Base-by-base conservation (phyloP, 495 filamentous ascomycete species). In the Pyrenopolyporus hunteri region DNA sequence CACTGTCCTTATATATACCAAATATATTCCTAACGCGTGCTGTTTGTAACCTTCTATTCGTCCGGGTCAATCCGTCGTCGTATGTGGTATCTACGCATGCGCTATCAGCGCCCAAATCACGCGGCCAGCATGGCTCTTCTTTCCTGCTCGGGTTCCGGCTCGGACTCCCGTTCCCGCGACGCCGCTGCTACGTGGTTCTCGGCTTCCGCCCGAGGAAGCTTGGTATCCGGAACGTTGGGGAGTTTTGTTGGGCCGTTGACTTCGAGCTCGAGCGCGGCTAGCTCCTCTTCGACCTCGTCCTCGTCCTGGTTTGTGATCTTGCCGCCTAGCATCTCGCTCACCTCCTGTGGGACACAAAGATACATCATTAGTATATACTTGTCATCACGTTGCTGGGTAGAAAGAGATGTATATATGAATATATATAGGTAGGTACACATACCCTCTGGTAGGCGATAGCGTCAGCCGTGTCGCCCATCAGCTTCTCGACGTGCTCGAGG, bases 221-320 rank as follows among this genome's bases (percentile, higher is more conserved):
- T 76, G 1, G 75, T 77, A 42, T 74, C 56, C 2, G 92, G 90
- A 6, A 81, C 88, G 59, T 78, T 78, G 0, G 89, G 91, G 57
- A 91, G 58, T 43, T 62, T 66, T 17, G 70, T 67, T 16, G 66
- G 69, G 25, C 73, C 72, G 42, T 74, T 76, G 9, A 90, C 74
- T 72, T 97, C 88, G 13, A 77, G 82, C 70, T 91, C 87, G 53
- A 98, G 76, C 14, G 82, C 87, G 42, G 89, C 91, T 61, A 98
- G 74, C 77, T 98, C 94, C 66, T 97, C 92, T 69, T 97, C 95
- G 19, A 98, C 95, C 68, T 97, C 94, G 59, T 97, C 95, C 72
- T 98, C 94, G 74, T 98, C 95, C 68, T 93, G 88, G 67, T 90
- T 92, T 31, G 89, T 90, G 76, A 97, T 88, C 58, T 84, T 80